These are phyloP conservation scores for Xylaria palmicola DNA, from an alignment of 495 filamentous ascomycete genomes.

Conservation along the genomic window DNA sequence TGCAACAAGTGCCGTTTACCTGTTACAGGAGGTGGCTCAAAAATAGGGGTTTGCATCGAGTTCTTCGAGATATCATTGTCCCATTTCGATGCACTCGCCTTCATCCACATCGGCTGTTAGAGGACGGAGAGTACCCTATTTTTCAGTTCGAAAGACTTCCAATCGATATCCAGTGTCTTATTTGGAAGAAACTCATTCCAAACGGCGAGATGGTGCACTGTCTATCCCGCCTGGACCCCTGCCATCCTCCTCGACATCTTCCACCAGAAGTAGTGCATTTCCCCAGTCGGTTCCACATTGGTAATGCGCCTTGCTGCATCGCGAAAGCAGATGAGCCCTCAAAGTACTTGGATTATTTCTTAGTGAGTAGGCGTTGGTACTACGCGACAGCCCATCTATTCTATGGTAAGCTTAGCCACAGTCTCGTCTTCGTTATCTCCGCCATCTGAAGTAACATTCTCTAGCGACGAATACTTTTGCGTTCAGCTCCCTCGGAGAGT, in stretches of 20 bases:
- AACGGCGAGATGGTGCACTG: constrained; percentile 34
- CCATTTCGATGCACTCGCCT: background rate
- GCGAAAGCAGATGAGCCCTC: constrained; percentile 21
- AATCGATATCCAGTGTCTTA: constrained; percentile 21
- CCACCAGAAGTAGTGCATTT: constrained; percentile 8
- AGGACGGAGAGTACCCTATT: background rate
- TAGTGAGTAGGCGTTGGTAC: constrained; percentile 34
- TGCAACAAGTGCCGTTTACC: background rate
- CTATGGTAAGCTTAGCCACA: constrained; percentile 32
- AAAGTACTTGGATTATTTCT: constrained; percentile 24
- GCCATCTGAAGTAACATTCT: background rate
- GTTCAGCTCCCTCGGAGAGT: constrained; percentile 45
- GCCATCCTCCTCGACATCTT: constrained; percentile 15
- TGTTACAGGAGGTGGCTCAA: background rate
- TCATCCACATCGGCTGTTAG: background rate
- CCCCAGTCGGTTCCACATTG: constrained; percentile 33
- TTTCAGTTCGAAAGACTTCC: constrained; percentile 36
- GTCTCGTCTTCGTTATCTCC: background rate
- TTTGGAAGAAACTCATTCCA: constrained; percentile 31
- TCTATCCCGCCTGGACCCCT: constrained; percentile 40
- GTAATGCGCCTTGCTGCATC: constrained; percentile 25
- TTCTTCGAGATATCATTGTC: background rate
- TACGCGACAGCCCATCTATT: constrained; percentile 39
- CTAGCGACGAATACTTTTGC: constrained; percentile 40
- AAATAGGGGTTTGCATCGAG: background rate